These are phyloP conservation scores for Arxiozyma bovina DNA, from an alignment of 1,139 yeast genomes.

Conservation along the genomic window DNA sequence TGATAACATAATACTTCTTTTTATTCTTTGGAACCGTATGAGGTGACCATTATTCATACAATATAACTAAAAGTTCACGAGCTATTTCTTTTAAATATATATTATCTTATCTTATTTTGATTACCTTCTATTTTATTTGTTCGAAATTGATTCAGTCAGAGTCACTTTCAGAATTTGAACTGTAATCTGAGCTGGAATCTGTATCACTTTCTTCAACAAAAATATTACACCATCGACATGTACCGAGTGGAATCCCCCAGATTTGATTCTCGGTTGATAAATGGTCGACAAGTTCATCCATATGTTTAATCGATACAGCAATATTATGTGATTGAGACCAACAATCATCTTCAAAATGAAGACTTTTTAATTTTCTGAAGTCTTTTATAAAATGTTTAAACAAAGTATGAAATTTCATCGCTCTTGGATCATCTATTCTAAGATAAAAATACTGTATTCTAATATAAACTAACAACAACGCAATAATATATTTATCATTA, in stretches of 20 bases:
- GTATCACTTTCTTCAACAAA: conserved; percentile 8
- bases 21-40: no score
- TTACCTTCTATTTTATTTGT: no score
- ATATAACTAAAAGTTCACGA: no score
- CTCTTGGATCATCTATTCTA: conserved; percentile 7
- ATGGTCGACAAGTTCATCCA: conserved; percentile 29
- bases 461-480: conserved; percentile 23
- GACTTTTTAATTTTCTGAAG: conserved; percentile 25
- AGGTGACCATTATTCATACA: no score
- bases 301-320: conserved; percentile 17
- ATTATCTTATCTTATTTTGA: no score
- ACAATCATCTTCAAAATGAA: conserved; percentile 23
- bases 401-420: conserved; percentile 8
- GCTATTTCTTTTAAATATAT: no score
- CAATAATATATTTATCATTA: conserved; percentile 26
- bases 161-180: not conserved
- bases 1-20: no score
- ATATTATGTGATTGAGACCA: conserved; percentile 21
- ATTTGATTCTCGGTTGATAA: conserved; percentile 20
- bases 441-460: conserved; percentile 27
- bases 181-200: conserved; percentile 8
- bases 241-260: conserved; percentile 31
- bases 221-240: conserved; percentile 25
- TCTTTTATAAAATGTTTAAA: conserved; percentile 20
- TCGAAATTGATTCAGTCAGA: not conserved